Base-by-base conservation (phyloP, 1,139 yeast species). In the Yamadazyma epiphylla region DNA sequence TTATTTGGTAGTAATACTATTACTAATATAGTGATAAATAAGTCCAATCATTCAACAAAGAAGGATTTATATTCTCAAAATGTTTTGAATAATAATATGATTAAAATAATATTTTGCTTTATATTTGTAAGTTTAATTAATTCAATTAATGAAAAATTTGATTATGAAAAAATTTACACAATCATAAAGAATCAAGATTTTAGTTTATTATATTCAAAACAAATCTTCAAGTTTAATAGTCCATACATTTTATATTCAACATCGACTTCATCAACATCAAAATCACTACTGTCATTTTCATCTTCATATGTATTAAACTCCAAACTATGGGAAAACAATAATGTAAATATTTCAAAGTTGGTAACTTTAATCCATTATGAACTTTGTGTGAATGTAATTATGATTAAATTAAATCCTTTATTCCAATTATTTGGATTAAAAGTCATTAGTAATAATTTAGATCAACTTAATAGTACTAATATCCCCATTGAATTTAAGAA, bases 361-460 rank as follows among this genome's bases (percentile, higher is more conserved):
- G 46, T 35, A 13, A 61, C 57, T 32, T 58, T 61, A 35, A 34
- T 58, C 7, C 61, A 67, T 38, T 51, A 70, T 31, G 52, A 64
- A 2, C 51, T 70, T 26, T 65, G 74, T 25, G 45, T 69, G 15
- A 69, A 68, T 43, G 63, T 64, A 16, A 62, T 70, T 6, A 51
- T 60, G n/a, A 48, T 65, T 27, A 53, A 63, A n/a, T 45, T 63
- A 10, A 47, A 58, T 12, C 58, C 67, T 1, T 38, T 53, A 19
- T 49, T 59, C 31, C 53, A 53, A 16, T 45, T 51, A 6, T 43
- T 60, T 27, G 49, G 61, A 11, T 49, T 62, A 22, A 58, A 51
- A 27, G 54, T 50, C 26, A 45, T 52, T 28, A 47, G 58, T 13
- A 46, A 46, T 25, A 50, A 58, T 16, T 42, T 63, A 19, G 65